Evolutionary conservation across 2,329 filamentous ascomycete species (phyloP), one percentile per base, ranked within the genome.

Genomic region (Clarireedia sp.): DNA sequence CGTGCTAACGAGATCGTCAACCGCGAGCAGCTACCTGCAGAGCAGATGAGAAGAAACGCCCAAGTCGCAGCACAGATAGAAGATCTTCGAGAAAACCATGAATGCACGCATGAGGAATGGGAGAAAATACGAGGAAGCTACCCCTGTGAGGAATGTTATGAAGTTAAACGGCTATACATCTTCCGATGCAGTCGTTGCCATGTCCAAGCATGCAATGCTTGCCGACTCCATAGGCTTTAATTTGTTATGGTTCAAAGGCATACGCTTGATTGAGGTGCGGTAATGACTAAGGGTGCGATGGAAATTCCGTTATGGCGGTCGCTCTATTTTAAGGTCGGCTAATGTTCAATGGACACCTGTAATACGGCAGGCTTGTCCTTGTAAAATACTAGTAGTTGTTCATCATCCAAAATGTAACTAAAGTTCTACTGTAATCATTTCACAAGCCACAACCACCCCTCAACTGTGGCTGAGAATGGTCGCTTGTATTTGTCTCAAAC

Each of bases 101-200:
- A 73, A n/a, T 78, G 75, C 55, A 33, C 19, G 0, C 72, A 76
- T 37, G 7, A 44, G 0, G 44, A 7, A 1, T 78, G 75, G 75
- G 60, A 38, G 7, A 64, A 44, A 0, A 59, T 67, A 1, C 43
- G 29, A n/a, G 75, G 75, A 1, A n/a, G 8, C 0, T 64, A 69
- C 17, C 45, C 10, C 0, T 79, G 77, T 43, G 71, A 75, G 38
- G 69, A 74, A 56, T 80, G 77, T 56, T 56, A 59, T 7, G 41
- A 74, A 16, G 5, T 17, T 1, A 63, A 78, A 38, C 66, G 61
- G 0, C 0, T 57, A 0, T 81, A 67, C 57, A 77, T 80, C 16
- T 74, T 70, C 17, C 71, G 75, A 55, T 79, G 78, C 57, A 47
- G 45, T 0, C 67, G 71, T 47, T 81, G 78, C 52, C 63, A 64